phyloP scores from a whole-genome alignment of 768 basidiomycete species.

The Tylopilus balloui region DNA sequence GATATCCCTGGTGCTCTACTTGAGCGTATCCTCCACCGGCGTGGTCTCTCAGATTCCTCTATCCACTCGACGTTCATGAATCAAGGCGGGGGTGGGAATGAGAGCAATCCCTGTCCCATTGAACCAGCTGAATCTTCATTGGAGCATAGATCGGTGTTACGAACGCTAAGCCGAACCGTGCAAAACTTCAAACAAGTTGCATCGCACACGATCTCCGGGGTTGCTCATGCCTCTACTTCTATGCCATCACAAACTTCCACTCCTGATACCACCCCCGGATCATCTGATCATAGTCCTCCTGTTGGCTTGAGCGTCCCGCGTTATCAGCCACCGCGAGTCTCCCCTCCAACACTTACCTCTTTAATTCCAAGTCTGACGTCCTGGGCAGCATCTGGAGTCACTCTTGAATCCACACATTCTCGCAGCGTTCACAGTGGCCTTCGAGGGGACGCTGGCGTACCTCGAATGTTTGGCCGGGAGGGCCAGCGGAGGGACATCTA shows the following conservation, averaged over 20 bases:
- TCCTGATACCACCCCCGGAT: slow-evolving; percentile 3
- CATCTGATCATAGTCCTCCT: slow-evolving; percentile 2
- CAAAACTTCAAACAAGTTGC: slow-evolving; percentile 42
- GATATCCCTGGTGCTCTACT: slow-evolving; percentile 51
- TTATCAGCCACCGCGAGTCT: slow-evolving; percentile 21
- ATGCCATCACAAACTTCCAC: slow-evolving; percentile 8
- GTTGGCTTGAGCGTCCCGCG: slow-evolving; percentile 9
- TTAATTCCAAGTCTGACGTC: slow-evolving; percentile 34
- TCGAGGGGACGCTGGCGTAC: slow-evolving; percentile 20
- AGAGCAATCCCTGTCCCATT: background rate
- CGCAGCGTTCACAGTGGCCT: slow-evolving; percentile 5
- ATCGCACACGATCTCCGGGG: slow-evolving; percentile 28
- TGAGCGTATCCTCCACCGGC: slow-evolving; percentile 63
- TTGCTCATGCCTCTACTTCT: slow-evolving; percentile 5
- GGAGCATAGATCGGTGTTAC: slow-evolving; percentile 47
- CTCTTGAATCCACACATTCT: slow-evolving; percentile 16
- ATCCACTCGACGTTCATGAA: slow-evolving; percentile 80
- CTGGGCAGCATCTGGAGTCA: slow-evolving; percentile 30
- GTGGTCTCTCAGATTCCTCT: slow-evolving; percentile 89
- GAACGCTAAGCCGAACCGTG: slow-evolving; percentile 50
- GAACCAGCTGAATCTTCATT: slow-evolving; percentile 29
- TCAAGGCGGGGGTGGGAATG: slow-evolving; percentile 39
- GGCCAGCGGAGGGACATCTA: slow-evolving; percentile 24
- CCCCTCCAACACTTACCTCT: slow-evolving; percentile 20
- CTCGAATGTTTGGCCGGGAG: slow-evolving; percentile 28